Conservation (phyloP, 345 rosid species). For the Boechera divaricarpa region DNA sequence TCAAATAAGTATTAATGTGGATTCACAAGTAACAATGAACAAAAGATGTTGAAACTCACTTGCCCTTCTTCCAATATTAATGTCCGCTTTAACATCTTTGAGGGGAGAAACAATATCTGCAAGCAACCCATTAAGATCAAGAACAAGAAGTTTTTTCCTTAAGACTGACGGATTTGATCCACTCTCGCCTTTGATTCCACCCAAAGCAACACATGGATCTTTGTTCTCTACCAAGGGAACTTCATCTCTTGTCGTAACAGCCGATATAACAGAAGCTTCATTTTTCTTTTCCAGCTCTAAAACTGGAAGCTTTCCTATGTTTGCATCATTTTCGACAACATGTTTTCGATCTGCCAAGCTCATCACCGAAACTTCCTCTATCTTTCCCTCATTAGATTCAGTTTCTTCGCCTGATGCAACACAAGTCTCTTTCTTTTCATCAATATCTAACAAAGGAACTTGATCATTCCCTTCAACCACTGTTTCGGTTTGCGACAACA, state of each 20-base stretch:
- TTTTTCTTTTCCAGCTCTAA: slow-evolving; percentile 4
- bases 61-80: slow-evolving; percentile 55
- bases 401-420: neutral
- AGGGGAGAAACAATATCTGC: slow-evolving; percentile 61
- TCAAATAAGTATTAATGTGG: neutral
- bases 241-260: neutral
- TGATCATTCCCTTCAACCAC: neutral
- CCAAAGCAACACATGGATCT: neutral
- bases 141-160: slow-evolving; percentile 71
- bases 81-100: slow-evolving; percentile 48
- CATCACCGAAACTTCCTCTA: slow-evolving; percentile 3
- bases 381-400: slow-evolving; percentile 4
- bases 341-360: slow-evolving; percentile 13
- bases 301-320: neutral
- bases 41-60: slow-evolving; percentile 51
- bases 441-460: slow-evolving; percentile 3
- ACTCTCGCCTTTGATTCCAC: neutral
- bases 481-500: neutral
- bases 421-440: neutral
- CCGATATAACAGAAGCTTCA: neutral
- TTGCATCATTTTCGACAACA: slow-evolving; percentile 7
- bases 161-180: neutral
- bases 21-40: neutral
- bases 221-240: slow-evolving; percentile 1
- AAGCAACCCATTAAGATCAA: slow-evolving; percentile 91